Evolutionary conservation across 2,329 filamentous ascomycete genomes (phyloP).

Genomic region (Claviceps maximensis): DNA sequence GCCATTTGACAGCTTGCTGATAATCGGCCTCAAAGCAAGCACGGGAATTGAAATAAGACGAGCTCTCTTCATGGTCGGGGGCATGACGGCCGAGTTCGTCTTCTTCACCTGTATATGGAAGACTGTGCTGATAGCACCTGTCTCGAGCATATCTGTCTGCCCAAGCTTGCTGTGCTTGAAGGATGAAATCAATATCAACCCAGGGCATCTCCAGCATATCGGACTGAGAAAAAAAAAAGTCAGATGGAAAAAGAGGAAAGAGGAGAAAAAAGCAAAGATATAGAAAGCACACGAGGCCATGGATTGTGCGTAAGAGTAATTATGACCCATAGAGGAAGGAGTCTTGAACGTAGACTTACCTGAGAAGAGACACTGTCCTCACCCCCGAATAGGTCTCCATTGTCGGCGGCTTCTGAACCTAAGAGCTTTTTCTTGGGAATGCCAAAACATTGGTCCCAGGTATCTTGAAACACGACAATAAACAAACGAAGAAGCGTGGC

Average conservation of each 20-base stretch:
- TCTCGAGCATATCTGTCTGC: slow-evolving; percentile 23
- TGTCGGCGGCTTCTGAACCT: slow-evolving; percentile 1
- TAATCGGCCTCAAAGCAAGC: slow-evolving; percentile 26
- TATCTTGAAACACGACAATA: slow-evolving; percentile 23
- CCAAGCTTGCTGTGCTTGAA: slow-evolving; percentile 36
- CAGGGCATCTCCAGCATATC: slow-evolving; percentile 30
- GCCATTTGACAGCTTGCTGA: slow-evolving; percentile 12
- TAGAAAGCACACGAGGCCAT: neutral
- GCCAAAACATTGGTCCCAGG: slow-evolving; percentile 27
- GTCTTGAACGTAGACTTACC: slow-evolving; percentile 19
- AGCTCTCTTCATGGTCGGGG: slow-evolving; percentile 13
- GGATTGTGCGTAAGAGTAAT: too few relatives aligned
- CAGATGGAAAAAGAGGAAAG: neutral
- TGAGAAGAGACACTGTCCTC: slow-evolving; percentile 30
- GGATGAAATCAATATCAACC: slow-evolving; percentile 30
- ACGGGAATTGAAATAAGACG: slow-evolving; percentile 19
- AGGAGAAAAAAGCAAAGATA: neutral
- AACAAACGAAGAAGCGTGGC: slow-evolving; percentile 24
- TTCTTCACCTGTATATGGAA: slow-evolving; percentile 3
- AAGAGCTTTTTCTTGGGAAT: slow-evolving; percentile 9
- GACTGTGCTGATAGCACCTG: slow-evolving; percentile 22
- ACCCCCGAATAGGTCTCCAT: slow-evolving; percentile 5
- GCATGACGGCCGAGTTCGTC: slow-evolving; percentile 7
- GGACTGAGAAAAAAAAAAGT: slow-evolving; percentile 19
- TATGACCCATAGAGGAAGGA: neutral